Percentiles rank a stretch among this genome's conserved stretches.
phyloP scores from a whole-genome alignment of 768 basidiomycete genomes.

The Tylopilus rubrobrunneus region DNA sequence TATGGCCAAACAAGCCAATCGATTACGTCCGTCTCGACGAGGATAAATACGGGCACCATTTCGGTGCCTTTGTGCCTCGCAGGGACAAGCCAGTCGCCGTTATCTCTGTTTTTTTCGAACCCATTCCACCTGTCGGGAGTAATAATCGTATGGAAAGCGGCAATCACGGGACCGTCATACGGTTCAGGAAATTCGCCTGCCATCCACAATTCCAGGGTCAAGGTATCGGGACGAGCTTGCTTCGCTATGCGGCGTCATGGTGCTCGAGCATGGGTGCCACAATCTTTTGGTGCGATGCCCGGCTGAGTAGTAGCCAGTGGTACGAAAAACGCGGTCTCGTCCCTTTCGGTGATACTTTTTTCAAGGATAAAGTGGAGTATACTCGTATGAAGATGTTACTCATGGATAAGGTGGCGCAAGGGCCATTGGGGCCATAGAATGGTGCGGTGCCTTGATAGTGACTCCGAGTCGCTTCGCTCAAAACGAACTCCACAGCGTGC shows the following conservation, averaged over 20 bases:
- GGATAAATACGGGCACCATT: conserved; percentile 48
- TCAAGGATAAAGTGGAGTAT: conserved; percentile 53
- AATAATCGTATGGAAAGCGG: conserved; percentile 3
- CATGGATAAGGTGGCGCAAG: neutral
- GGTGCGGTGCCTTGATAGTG: neutral
- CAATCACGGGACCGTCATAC: conserved; percentile 24
- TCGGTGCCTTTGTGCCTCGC: conserved; percentile 48
- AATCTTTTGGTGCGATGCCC: conserved; percentile 58
- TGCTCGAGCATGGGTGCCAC: conserved; percentile 38
- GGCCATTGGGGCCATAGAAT: neutral
- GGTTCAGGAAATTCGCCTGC: conserved; percentile 64
- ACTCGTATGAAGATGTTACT: conserved; percentile 46
- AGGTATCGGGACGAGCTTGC: conserved; percentile 50
- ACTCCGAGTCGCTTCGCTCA: neutral
- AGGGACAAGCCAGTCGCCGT: conserved; percentile 43
- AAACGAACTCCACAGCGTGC: neutral
- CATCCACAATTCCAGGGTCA: conserved; percentile 45
- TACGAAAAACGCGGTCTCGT: conserved; percentile 50
- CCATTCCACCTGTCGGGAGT: conserved; percentile 23
- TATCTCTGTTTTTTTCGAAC: conserved; percentile 53
- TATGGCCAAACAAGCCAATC: conserved; percentile 51
- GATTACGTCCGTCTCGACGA: conserved; percentile 50
- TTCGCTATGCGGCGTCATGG: conserved; percentile 38
- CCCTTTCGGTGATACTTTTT: conserved; percentile 49
- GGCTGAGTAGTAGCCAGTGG: conserved; percentile 42